Percentiles rank a stretch among this genome's conserved stretches.
Evolutionary conservation across 805 yeast genomes (phyloP).

Genomic region (Barnettozyma sucrosica): DNA sequence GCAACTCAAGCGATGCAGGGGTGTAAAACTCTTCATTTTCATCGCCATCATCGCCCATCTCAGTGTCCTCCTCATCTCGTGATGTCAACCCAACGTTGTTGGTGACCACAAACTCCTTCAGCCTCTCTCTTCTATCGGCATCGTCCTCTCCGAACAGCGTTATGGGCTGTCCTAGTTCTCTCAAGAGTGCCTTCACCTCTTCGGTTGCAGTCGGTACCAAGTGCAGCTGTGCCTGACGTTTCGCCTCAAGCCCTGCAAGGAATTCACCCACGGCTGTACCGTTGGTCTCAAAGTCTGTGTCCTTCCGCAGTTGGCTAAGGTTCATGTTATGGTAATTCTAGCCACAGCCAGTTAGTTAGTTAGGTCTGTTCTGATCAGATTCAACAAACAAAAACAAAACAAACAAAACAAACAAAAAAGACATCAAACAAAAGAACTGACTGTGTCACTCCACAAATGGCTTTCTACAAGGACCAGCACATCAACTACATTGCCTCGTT

Average conservation of each 20-base stretch:
- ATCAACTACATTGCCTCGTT: constrained; percentile 49
- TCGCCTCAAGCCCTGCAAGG: constrained; percentile 25
- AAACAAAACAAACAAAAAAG: background rate
- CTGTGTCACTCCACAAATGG: constrained; percentile 1
- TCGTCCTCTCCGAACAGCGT: constrained; percentile 53
- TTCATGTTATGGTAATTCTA: background rate
- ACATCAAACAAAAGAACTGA: background rate
- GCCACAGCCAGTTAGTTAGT: too few relatives aligned
- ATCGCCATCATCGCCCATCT: constrained; percentile 29
- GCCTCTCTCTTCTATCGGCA: constrained; percentile 54
- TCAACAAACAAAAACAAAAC: background rate
- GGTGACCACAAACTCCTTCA: constrained; percentile 40
- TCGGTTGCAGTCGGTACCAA: constrained; percentile 61
- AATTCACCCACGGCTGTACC: constrained; percentile 26
- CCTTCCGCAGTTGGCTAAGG: constrained; percentile 23
- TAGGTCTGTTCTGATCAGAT: background rate
- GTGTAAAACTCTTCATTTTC: constrained; percentile 82
- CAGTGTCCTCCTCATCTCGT: constrained; percentile 18
- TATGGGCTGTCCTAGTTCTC: constrained; percentile 50
- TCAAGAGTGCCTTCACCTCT: constrained; percentile 47
- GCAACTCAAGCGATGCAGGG: constrained; percentile 58
- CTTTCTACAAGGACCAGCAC: constrained; percentile 42
- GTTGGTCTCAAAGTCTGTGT: constrained; percentile 18
- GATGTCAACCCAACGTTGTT: constrained; percentile 24
- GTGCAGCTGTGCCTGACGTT: constrained; percentile 22